Conservation (phyloP, 2,329 filamentous ascomycete species). For the Apiospora malaysiana region DNA sequence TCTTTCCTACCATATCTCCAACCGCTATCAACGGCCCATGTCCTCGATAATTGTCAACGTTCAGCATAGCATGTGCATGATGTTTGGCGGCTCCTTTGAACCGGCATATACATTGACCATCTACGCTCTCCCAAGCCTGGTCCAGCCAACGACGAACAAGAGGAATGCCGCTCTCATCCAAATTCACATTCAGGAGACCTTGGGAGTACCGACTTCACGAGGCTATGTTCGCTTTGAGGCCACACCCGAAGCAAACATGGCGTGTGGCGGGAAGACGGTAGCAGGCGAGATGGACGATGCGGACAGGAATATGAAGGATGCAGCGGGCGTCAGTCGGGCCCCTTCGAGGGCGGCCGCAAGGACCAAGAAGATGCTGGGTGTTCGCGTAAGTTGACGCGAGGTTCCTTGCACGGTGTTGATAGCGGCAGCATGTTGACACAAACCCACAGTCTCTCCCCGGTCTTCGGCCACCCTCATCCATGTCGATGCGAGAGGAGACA, state of each 20-base stretch:
- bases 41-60: constrained; percentile 77
- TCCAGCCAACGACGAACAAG: constrained; percentile 79
- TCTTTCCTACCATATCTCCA: constrained; percentile 74
- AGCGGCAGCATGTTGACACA: neutral
- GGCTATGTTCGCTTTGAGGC: constrained; percentile 77
- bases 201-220: constrained; percentile 69
- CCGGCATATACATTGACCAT: constrained; percentile 82
- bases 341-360: constrained; percentile 18
- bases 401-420: constrained; percentile 10
- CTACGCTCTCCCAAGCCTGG: constrained; percentile 69
- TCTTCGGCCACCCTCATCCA: constrained; percentile 36
- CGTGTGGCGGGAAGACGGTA: constrained; percentile 73
- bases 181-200: constrained; percentile 71
- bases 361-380: constrained; percentile 22
- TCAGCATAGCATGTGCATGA: constrained; percentile 76
- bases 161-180: constrained; percentile 81
- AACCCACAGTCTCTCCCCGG: constrained; percentile 36
- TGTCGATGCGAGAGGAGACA: constrained; percentile 24
- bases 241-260: constrained; percentile 73
- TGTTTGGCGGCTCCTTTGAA: constrained; percentile 77
- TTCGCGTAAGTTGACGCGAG: constrained; percentile 32
- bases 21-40: constrained; percentile 76
- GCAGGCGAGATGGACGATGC: constrained; percentile 69
- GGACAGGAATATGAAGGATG: constrained; percentile 43
- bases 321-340: constrained; percentile 30